Percentiles rank a stretch among this genome's conserved stretches.
Evolutionary conservation across 768 basidiomycete species (phyloP).

Genomic region (Auriscalpium vulgare): DNA sequence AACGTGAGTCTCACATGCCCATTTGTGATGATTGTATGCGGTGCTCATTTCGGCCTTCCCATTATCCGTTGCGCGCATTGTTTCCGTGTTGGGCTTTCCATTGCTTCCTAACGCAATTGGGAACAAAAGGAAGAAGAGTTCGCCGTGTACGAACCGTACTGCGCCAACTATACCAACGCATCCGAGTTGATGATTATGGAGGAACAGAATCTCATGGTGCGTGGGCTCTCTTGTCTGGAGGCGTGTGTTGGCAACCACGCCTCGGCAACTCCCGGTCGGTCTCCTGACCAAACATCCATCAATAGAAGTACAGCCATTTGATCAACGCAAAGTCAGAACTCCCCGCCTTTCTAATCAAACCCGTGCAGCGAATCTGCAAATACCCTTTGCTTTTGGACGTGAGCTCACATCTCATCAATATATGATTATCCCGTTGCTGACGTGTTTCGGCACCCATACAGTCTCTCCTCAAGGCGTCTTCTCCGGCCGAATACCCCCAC

Average conservation of each 20-base stretch:
- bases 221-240: slow-evolving; percentile 25
- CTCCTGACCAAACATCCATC: slow-evolving; percentile 16
- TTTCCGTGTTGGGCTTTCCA: slow-evolving; percentile 21
- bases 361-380: slow-evolving; percentile 97
- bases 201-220: slow-evolving; percentile 78
- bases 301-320: slow-evolving; percentile 69
- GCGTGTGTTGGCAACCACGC: not conserved
- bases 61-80: slow-evolving; percentile 31
- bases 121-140: slow-evolving; percentile 91
- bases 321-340: slow-evolving; percentile 90
- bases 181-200: slow-evolving; percentile 79
- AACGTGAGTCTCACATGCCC: slow-evolving; percentile 47
- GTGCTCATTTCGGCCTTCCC: slow-evolving; percentile 33
- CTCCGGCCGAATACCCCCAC: slow-evolving; percentile 53
- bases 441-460: slow-evolving; percentile 21
- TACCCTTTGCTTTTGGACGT: slow-evolving; percentile 93
- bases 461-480: slow-evolving; percentile 72
- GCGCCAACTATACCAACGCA: slow-evolving; percentile 88
- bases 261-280: not conserved
- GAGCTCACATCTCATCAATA: slow-evolving; percentile 25
- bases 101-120: slow-evolving; percentile 15
- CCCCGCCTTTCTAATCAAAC: slow-evolving; percentile 96
- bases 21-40: slow-evolving; percentile 13
- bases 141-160: slow-evolving; percentile 93
- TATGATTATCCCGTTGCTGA: slow-evolving; percentile 7